Evolutionary conservation across 768 basidiomycete genomes (phyloP).

Genomic region (Nevesoporus exiguus): DNA sequence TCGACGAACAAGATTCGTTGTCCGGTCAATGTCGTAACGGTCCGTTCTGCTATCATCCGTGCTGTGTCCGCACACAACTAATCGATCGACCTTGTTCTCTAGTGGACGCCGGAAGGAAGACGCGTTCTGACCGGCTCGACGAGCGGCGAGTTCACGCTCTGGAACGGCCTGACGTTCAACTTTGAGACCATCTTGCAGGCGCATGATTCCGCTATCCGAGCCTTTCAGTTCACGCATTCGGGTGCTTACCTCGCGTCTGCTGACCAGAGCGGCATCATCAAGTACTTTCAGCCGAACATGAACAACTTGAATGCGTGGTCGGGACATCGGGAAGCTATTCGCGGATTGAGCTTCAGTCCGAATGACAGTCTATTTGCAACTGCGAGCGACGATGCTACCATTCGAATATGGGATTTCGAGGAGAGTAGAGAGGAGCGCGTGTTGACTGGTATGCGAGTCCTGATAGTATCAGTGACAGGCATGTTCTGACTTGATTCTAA

Average conservation of each 20-base stretch:
- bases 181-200: constrained; percentile 99
- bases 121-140: constrained; percentile 93
- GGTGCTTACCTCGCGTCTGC: constrained; percentile 92
- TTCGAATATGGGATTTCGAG: constrained; percentile 94
- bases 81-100: constrained; percentile 3
- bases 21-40: constrained; percentile 93
- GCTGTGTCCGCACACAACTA: not conserved
- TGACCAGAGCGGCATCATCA: constrained; percentile 92
- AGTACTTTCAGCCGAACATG: constrained; percentile 99
- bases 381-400: constrained; percentile 91
- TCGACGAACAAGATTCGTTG: constrained; percentile 98
- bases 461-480: not conserved
- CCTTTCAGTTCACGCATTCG: constrained; percentile 86
- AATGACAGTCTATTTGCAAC: constrained; percentile 91
- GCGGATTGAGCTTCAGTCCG: constrained; percentile 88
- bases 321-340: constrained; percentile 91
- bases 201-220: constrained; percentile 91
- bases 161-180: constrained; percentile 99
- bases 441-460: constrained; percentile 57
- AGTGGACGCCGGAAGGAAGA: constrained; percentile 98
- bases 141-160: constrained; percentile 96
- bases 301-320: constrained; percentile 95
- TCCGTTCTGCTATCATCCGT: constrained; percentile 40
- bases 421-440: constrained; percentile 86
- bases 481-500: constrained; percentile 31